Evolutionary conservation across 805 yeast species (phyloP), one percentile per base, ranked within the genome.

Genomic region (Saccharomycopsis babjevae): DNA sequence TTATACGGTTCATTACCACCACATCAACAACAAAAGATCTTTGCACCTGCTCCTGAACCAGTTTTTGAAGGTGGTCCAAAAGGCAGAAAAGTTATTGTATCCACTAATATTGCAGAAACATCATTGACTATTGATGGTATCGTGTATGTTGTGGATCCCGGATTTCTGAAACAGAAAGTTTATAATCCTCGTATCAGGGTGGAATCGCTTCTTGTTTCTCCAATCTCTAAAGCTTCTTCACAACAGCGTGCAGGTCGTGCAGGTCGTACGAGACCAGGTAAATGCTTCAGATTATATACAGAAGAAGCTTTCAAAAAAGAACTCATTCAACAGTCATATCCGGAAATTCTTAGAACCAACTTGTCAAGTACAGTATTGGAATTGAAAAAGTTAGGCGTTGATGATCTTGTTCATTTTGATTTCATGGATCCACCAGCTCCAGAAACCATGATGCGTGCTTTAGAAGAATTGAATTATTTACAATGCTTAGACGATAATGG

Each of bases 401-500:
- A 94, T 71, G 98, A 93, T 75, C 82, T 93, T 69, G 99, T 94
- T 46, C 98, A 93, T 74, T 93, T 93, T 70, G 99, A 94, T 72
- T 93, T 94, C 71, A 93, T 93, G 96, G 99, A 93, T 71, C 98
- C 99, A 7, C 99, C 99, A 15, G 98, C 98, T 1, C 99, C 99
- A 10, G 99, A 93, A 74, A 94, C 99, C 6, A 94, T 93, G 99
- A 94, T 94, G 99, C 82, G 99, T 72, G 98, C 98, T 0, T 77
- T 93, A 65, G 99, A 93, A 73, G 99, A 93, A 73, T 79, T 93
- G 69, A 92, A 94, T 71, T 94, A 90, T 71, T 77, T 93, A 64
- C 85, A 87, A 25, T 94, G 97, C 76, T 79, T 93, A 59, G 89
- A 89, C 66, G 97, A 94, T 71, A 93, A 90, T 56, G 99, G 98